Base-by-base conservation (phyloP, 306 rosid species). In the Acacia crassicarpa region DNA sequence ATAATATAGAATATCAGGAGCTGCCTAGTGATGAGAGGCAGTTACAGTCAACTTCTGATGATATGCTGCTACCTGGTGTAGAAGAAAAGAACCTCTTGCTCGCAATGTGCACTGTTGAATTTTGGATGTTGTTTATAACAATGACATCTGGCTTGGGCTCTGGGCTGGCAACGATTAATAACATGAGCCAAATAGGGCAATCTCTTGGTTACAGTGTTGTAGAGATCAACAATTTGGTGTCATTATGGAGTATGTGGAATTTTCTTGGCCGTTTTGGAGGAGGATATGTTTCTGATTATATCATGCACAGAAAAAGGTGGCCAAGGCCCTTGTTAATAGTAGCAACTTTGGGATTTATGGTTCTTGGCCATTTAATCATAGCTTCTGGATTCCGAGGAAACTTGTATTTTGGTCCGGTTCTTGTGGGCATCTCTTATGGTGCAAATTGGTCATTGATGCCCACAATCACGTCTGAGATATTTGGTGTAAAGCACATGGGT, bases 391-490 rank as follows among this genome's bases (percentile, higher is more conserved):
- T 91, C 67, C 86, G 76, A 8, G 98, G 95, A 66, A 93, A 83
- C 87, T 82, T 95, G 49, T 95, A 88, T 46, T 35, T 89, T 74
- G 97, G 99, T 84, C 93, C 97, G 38, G 82, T 92, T 43, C 70
- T 93, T 51, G 93, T 95, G 58, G 99, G 99, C 16, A 89, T 95
- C 74, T 87, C 93, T 77, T 92, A 93, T 79, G 99, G 99, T 62
- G 89, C 98, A 53, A 84, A 95, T 51, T 95, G 98, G 99, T 90
- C 95, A n/a, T 85, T 95, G 54, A 93, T 93, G 98, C 99, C 98
- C 46, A 91, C 94, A 62, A 89, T 95, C 78, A 89, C 94, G 70
- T 89, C 93, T 14, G 99, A 95, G 70, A 85, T 93, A 49, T 92
- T 92, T 86, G 99, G 99, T 15, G 86, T 93, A 4, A 81, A 71